Conservation (phyloP, 2,329 filamentous ascomycete species). For the Decorospora gaudefroyi region DNA sequence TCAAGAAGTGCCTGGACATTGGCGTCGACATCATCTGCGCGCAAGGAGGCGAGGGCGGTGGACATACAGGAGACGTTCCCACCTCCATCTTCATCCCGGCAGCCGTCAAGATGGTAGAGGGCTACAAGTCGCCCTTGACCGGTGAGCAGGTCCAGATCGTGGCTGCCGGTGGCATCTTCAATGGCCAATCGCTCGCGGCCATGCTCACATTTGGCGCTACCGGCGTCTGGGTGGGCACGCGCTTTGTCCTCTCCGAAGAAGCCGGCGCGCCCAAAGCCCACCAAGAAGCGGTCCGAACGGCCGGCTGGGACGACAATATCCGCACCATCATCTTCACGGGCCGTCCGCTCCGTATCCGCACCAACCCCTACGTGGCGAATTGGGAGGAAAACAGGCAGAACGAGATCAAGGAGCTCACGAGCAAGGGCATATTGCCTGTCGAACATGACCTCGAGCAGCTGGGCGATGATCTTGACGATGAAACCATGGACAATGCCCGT, state of each 20-base stretch:
- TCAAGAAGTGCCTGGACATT: constrained; percentile 86
- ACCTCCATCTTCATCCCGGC: constrained; percentile 91
- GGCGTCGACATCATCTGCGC: constrained; percentile 97
- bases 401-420: constrained; percentile 91
- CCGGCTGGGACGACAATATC: constrained; percentile 93
- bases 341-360: constrained; percentile 88
- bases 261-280: constrained; percentile 90
- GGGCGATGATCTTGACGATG: constrained; percentile 68
- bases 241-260: constrained; percentile 92
- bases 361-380: constrained; percentile 89
- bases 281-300: constrained; percentile 91
- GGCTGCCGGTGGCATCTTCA: constrained; percentile 92
- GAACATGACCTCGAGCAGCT: constrained; percentile 92
- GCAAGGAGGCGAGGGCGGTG: constrained; percentile 95
- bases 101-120: constrained; percentile 79
- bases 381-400: constrained; percentile 90
- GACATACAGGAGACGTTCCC: constrained; percentile 92
- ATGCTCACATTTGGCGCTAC: constrained; percentile 89
- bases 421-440: constrained; percentile 88
- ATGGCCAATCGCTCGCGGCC: constrained; percentile 86
- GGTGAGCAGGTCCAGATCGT: constrained; percentile 87
- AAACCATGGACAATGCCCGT: constrained; percentile 86
- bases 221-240: constrained; percentile 95
- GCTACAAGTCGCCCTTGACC: constrained; percentile 83
- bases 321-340: constrained; percentile 99